phyloP scores from a whole-genome alignment of 176 grass and related monocot species.

The Carex scoparia region DNA sequence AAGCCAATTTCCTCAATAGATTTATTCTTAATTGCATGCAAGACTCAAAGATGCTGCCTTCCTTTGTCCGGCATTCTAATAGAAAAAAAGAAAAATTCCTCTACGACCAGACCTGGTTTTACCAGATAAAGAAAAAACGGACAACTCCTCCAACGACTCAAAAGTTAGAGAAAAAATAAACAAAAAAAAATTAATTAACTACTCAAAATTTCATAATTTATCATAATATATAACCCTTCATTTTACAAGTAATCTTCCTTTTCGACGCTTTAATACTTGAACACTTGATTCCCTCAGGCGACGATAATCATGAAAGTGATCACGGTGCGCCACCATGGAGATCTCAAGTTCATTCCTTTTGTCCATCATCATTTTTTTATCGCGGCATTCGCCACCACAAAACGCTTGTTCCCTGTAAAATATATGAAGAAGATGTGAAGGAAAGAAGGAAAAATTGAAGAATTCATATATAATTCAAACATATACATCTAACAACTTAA shows the following conservation, averaged over 20 bases:
- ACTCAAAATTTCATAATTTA: constrained; percentile 8
- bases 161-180: background rate
- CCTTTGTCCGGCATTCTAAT: background rate
- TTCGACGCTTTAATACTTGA: background rate
- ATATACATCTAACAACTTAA: too few relatives aligned
- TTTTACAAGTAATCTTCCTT: constrained; percentile 30
- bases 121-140: background rate
- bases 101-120: background rate
- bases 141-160: background rate
- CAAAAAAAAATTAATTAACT: background rate
- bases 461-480: background rate
- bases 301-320: constrained; percentile 33
- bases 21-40: background rate
- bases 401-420: constrained; percentile 54
- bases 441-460: background rate
- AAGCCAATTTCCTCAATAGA: background rate
- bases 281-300: constrained; percentile 19
- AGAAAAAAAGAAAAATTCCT: background rate
- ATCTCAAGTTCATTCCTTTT: constrained; percentile 48
- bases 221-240: background rate
- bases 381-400: constrained; percentile 50
- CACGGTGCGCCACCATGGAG: constrained; percentile 27
- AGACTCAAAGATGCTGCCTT: background rate
- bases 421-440: background rate
- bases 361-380: constrained; percentile 42